phyloP scores from a whole-genome alignment of 257 asterid genomes.

The Penstemon davidsonii region DNA sequence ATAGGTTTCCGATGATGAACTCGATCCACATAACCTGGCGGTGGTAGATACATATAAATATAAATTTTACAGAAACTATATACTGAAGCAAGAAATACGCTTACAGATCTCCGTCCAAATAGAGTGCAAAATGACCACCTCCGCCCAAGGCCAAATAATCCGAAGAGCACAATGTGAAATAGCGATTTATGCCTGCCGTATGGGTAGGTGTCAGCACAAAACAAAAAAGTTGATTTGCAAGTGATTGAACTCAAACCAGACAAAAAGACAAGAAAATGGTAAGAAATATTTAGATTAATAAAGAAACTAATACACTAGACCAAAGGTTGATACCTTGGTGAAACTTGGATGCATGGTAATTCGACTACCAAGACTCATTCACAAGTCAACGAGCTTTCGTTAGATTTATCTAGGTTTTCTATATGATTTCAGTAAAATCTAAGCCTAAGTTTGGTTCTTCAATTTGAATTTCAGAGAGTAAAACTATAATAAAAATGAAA shows the following conservation, averaged over 20 bases:
- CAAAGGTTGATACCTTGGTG: too few species aligned
- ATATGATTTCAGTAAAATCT: too few species aligned
- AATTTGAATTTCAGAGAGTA: too few species aligned
- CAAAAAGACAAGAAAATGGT: too few species aligned
- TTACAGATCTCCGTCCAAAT: constrained; percentile 88
- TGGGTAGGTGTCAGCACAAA: constrained; percentile 18
- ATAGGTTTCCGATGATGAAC: constrained; percentile 86
- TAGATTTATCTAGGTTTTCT: too few species aligned
- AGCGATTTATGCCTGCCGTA: constrained; percentile 71
- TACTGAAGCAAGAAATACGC: constrained; percentile 30
- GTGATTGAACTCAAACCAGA: not conserved
- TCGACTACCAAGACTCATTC: too few species aligned
- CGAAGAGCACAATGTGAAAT: constrained; percentile 72
- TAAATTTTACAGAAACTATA: constrained; percentile 1
- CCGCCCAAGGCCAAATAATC: constrained; percentile 95
- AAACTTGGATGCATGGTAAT: too few species aligned
- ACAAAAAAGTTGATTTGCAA: not conserved
- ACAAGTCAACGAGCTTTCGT: too few species aligned
- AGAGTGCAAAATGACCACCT: constrained; percentile 88
- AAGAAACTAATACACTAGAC: too few species aligned
- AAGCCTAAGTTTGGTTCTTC: too few species aligned
- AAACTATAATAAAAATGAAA: too few species aligned
- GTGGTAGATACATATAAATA: not conserved
- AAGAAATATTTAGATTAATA: too few species aligned
- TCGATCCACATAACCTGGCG: constrained; percentile 73